Evolutionary conservation across 352 stramenopile genomes (phyloP), one percentile per base, ranked within the genome.

Genomic region (Globisporangium middletonii): DNA sequence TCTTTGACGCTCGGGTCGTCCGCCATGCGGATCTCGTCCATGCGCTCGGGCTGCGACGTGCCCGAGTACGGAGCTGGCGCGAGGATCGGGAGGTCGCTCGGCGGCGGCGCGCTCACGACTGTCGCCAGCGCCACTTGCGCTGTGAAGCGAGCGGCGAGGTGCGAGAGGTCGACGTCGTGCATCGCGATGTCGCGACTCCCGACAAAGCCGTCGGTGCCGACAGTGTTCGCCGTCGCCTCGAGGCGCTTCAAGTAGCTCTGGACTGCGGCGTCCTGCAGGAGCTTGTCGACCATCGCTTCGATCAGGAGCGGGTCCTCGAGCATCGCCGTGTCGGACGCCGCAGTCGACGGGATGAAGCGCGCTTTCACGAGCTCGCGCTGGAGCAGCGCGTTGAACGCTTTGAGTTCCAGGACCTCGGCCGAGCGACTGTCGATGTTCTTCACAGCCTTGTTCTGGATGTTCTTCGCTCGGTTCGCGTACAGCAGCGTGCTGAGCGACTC

Each of bases 361-460:
- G 75, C 69, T 53, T 82, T 90, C 16, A 92, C 62, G 2, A 94
- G 57, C 41, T 92, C 86, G 47, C 74, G 75, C 11, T 76, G 77
- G 1, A 95, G 55, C 15, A 95, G 46, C 4, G 76, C 62, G 44
- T 89, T 88, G 19, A 90, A 76, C 0, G 83, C 76, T 51, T 87
- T 86, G 35, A 91, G 56, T n/a, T 67, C 73, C 19, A 83, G 59
- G 0, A 95, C 52, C 53, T 95, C 82, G 0, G 77, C 81, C 13
- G 84, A 90, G 13, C 78, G 70, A n/a, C 70, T 79, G 67, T 95
- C 84, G 35, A 95, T 79, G 45, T 95, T 95, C 53, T 95, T 95
- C 27, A 95, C 73, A 4, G 86, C 86, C 59, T 95, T 95, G 58
- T 95, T 95, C 41, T 94, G 86, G 54, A 95, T 95, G 50, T 94